Conservation (phyloP, 83 land plant genomes). For the Isoetes engelmannii region DNA sequence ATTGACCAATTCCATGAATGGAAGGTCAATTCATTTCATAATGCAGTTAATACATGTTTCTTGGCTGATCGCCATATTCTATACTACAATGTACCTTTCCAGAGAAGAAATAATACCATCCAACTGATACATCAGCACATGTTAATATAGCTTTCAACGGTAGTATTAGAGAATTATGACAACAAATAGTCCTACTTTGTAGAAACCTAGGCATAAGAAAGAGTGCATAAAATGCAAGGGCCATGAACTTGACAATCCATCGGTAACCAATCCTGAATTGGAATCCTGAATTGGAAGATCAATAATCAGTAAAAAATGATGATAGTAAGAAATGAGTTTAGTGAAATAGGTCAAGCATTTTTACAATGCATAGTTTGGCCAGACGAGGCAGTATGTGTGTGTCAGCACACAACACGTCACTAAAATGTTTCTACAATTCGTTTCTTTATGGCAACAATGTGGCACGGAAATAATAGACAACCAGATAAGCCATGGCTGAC, state of each 20-base stretch:
- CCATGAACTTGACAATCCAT: conserved; percentile 70
- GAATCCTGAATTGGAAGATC: conserved; percentile 32
- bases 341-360: neutral
- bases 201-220: conserved; percentile 88
- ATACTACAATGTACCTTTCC: conserved; percentile 63
- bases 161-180: neutral
- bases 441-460: no score
- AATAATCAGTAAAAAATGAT: neutral
- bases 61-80: conserved; percentile 80
- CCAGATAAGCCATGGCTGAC: no score
- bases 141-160: neutral
- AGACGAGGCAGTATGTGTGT: no score
- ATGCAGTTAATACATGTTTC: conserved; percentile 54
- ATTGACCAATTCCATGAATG: no score
- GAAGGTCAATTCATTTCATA: no score
- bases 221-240: conserved; percentile 61
- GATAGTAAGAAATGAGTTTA: neutral
- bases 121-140: conserved; percentile 49
- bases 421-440: no score
- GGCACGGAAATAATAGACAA: no score
- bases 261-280: conserved; percentile 74
- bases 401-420: no score
- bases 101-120: conserved; percentile 74
- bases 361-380: no score
- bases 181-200: conserved; percentile 41